A percentile compares a stretch with the other conserved stretches of the same genome.
Conservation (phyloP, 495 filamentous ascomycete genomes). For the Aspergillus cristatus region DNA sequence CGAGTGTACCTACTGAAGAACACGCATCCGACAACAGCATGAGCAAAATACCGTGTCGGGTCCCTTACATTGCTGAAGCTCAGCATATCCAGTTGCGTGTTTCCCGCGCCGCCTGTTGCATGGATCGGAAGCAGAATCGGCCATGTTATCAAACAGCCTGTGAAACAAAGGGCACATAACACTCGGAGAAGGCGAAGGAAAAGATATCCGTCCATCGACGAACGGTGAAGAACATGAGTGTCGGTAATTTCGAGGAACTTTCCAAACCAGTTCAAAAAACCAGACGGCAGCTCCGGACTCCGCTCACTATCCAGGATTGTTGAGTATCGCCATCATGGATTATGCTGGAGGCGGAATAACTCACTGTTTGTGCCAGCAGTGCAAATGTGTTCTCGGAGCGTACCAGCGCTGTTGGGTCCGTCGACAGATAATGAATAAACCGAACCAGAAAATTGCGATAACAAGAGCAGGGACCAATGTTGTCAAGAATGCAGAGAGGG, state of each 20-base stretch:
- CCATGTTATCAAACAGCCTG: slow-evolving; percentile 70
- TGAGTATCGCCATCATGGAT: neutral
- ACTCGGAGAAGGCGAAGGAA: slow-evolving; percentile 73
- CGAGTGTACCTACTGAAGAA: slow-evolving; percentile 41
- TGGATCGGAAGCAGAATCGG: slow-evolving; percentile 75
- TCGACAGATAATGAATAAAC: slow-evolving; percentile 66
- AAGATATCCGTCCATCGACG: slow-evolving; percentile 71
- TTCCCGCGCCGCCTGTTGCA: slow-evolving; percentile 54
- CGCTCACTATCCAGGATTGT: slow-evolving; percentile 15
- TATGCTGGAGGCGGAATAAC: slow-evolving; percentile 12
- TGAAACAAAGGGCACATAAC: slow-evolving; percentile 59
- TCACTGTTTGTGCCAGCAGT: slow-evolving; percentile 56
- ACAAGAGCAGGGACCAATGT: slow-evolving; percentile 64
- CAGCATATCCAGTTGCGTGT: slow-evolving; percentile 51
- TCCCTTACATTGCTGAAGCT: slow-evolving; percentile 58
- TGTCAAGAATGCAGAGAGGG: slow-evolving; percentile 50
- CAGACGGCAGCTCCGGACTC: slow-evolving; percentile 33
- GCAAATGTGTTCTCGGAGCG: slow-evolving; percentile 72
- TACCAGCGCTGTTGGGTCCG: slow-evolving; percentile 67
- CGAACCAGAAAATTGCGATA: slow-evolving; percentile 55
- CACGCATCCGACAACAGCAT: slow-evolving; percentile 45
- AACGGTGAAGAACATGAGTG: slow-evolving; percentile 50
- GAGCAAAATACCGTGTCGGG: slow-evolving; percentile 48
- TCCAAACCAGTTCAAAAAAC: slow-evolving; percentile 53
- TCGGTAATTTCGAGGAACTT: slow-evolving; percentile 54